Evolutionary conservation across 768 basidiomycete genomes (phyloP).

Genomic region (Lactarius quietus): DNA sequence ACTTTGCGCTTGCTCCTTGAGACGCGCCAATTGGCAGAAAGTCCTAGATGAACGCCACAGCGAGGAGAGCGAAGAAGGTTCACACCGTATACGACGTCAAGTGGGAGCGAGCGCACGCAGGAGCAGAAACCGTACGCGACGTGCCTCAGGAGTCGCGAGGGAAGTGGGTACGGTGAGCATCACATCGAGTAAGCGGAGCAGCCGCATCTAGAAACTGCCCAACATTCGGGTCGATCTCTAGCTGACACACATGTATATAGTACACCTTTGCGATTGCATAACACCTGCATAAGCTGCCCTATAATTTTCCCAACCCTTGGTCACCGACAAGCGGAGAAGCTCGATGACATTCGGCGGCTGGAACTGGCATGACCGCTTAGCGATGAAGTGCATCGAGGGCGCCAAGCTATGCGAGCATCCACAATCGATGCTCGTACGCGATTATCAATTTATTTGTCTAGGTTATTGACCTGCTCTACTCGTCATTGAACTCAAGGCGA

Average conservation of each 20-base stretch:
- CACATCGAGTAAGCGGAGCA: background rate
- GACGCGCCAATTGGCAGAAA: conserved; percentile 38
- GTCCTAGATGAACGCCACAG: conserved; percentile 35
- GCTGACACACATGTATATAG: background rate
- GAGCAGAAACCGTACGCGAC: conserved; percentile 1
- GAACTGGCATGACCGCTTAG: no score
- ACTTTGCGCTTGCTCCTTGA: conserved; percentile 29
- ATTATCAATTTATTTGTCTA: no score
- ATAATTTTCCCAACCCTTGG: conserved; percentile 32
- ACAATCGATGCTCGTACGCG: no score
- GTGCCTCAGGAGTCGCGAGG: conserved; percentile 40
- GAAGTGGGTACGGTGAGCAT: conserved; percentile 36
- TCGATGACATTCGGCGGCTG: no score
- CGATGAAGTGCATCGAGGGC: no score
- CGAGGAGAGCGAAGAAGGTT: conserved; percentile 33
- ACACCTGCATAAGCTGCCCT: conserved; percentile 43
- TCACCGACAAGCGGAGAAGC: conserved; percentile 42
- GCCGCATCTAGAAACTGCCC: background rate
- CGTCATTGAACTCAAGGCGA: no score
- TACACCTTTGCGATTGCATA: conserved; percentile 40
- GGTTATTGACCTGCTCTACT: no score
- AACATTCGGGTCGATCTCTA: background rate
- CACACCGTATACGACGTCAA: background rate
- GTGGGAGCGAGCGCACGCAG: conserved; percentile 38
- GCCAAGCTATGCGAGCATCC: no score